A percentile compares a stretch with the other conserved stretches of the same genome.
phyloP scores from a whole-genome alignment of 371 early-diverging fungal species.

The Rhizomucor miehei region DNA sequence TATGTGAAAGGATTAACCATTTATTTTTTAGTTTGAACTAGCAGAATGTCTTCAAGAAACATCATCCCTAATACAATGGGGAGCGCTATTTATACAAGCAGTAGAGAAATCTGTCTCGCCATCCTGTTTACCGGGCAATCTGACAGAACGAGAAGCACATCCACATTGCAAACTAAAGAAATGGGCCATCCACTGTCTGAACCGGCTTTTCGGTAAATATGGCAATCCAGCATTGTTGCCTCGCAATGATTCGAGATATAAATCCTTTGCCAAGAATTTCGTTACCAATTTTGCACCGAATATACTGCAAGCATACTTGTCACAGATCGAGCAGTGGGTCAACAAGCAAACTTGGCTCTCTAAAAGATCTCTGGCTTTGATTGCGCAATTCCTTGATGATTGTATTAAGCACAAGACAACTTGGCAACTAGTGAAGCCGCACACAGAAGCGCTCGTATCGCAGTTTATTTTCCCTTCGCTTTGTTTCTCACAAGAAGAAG shows the following conservation, averaged over 20 bases:
- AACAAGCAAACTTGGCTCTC: slow-evolving; percentile 61
- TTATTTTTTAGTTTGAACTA: too few species aligned
- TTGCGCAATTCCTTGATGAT: slow-evolving; percentile 50
- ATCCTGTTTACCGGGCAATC: slow-evolving; percentile 32
- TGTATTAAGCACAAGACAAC: slow-evolving; percentile 77
- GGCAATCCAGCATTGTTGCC: too few species aligned
- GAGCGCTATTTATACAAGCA: too few species aligned
- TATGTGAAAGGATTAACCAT: too few species aligned
- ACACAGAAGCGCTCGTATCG: slow-evolving; percentile 64
- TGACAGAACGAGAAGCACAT: slow-evolving; percentile 68
- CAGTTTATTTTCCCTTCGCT: slow-evolving; percentile 88
- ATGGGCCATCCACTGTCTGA: slow-evolving; percentile 84
- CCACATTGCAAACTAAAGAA: slow-evolving; percentile 89
- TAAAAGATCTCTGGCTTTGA: slow-evolving; percentile 39
- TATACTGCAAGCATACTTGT: slow-evolving; percentile 72
- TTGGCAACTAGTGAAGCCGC: slow-evolving; percentile 83
- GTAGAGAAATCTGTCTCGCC: too few species aligned
- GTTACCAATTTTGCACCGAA: slow-evolving; percentile 79
- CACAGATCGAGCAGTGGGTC: slow-evolving; percentile 69
- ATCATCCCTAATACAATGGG: too few species aligned
- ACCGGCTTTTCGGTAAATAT: slow-evolving; percentile 72
- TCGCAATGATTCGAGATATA: slow-evolving; percentile 49
- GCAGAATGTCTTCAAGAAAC: too few species aligned
- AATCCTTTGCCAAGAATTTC: slow-evolving; percentile 72
- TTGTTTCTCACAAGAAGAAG: slow-evolving; percentile 76